Conservation (phyloP, 352 stramenopile genomes). For the Phytopythium helicoides region DNA sequence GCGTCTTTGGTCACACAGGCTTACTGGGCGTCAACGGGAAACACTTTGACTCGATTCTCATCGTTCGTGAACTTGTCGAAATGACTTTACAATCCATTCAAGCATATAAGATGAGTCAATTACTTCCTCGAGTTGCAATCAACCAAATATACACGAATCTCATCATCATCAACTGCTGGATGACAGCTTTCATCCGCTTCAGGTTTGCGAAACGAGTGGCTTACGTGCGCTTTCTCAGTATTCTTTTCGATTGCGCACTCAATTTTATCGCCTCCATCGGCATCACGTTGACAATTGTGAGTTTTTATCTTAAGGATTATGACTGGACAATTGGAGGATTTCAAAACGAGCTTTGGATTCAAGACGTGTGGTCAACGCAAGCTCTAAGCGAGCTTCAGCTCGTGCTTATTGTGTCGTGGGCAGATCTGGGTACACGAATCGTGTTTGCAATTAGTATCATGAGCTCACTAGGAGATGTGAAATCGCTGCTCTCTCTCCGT, state of each 20-base stretch:
- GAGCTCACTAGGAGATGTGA: conserved; percentile 13
- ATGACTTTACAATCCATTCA: conserved; percentile 26
- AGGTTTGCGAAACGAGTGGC: conserved; percentile 14
- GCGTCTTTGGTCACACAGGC: conserved; percentile 3
- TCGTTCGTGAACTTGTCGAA: conserved; percentile 27
- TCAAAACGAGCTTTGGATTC: not conserved
- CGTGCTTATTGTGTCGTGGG: no score
- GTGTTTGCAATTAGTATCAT: conserved; percentile 18
- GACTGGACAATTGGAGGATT: conserved; percentile 1
- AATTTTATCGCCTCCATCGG: no score
- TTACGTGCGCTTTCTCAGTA: conserved; percentile 19
- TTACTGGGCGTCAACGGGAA: conserved; percentile 12
- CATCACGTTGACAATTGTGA: no score
- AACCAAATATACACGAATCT: conserved; percentile 15
- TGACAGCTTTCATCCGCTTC: conserved; percentile 23
- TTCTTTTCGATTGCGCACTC: no score
- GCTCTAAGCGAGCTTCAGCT: conserved; percentile 18
- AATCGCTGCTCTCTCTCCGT: conserved; percentile 9
- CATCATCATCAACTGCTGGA: conserved; percentile 28
- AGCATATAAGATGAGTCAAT: conserved; percentile 24
- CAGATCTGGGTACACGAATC: conserved; percentile 12
- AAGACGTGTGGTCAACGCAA: conserved; percentile 1
- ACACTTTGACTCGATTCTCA: conserved; percentile 14
- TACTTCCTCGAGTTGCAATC: conserved; percentile 9
- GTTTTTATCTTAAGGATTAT: no score